These are phyloP conservation scores for Geosmithia putterillii DNA, from an alignment of 2,329 filamentous ascomycete species.

Conservation along the genomic window DNA sequence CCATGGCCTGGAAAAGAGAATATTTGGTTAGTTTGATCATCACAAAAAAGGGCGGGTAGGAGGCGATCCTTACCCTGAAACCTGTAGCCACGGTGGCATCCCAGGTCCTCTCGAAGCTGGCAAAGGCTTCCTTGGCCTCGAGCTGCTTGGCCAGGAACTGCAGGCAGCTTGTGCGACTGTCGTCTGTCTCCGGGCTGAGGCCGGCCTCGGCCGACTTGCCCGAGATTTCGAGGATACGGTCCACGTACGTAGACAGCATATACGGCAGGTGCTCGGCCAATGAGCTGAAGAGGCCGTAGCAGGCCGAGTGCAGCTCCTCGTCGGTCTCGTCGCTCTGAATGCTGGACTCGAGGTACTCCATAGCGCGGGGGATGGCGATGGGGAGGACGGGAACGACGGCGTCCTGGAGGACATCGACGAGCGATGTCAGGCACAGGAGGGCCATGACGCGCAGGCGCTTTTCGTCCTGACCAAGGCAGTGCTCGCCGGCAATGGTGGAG, in stretches of 20 bases:
- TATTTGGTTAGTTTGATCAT: not conserved
- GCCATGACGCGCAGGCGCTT: slow-evolving; percentile 67
- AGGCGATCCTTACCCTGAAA: slow-evolving; percentile 38
- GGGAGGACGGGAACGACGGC: slow-evolving; percentile 77
- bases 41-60: not conserved
- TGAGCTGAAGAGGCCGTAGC: slow-evolving; percentile 67
- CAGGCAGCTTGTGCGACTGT: slow-evolving; percentile 57
- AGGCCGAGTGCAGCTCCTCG: slow-evolving; percentile 64
- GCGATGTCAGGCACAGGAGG: slow-evolving; percentile 77
- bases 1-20: slow-evolving; percentile 36
- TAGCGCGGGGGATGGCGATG: slow-evolving; percentile 56
- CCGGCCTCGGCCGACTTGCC: slow-evolving; percentile 55
- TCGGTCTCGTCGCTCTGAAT: slow-evolving; percentile 37
- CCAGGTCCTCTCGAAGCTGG: slow-evolving; percentile 64
- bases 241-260: slow-evolving; percentile 72
- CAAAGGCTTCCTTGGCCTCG: slow-evolving; percentile 64
- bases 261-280: slow-evolving; percentile 77
- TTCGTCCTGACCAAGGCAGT: slow-evolving; percentile 66
- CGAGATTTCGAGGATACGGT: slow-evolving; percentile 59
- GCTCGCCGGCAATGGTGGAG: slow-evolving; percentile 59
- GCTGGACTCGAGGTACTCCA: slow-evolving; percentile 58
- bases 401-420: slow-evolving; percentile 79
- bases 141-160: slow-evolving; percentile 65
- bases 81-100: slow-evolving; percentile 48
- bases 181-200: slow-evolving; percentile 48